phyloP scores from a whole-genome alignment of 164 flowering plant species.

The Kalanchoe fedtschenkoi region DNA sequence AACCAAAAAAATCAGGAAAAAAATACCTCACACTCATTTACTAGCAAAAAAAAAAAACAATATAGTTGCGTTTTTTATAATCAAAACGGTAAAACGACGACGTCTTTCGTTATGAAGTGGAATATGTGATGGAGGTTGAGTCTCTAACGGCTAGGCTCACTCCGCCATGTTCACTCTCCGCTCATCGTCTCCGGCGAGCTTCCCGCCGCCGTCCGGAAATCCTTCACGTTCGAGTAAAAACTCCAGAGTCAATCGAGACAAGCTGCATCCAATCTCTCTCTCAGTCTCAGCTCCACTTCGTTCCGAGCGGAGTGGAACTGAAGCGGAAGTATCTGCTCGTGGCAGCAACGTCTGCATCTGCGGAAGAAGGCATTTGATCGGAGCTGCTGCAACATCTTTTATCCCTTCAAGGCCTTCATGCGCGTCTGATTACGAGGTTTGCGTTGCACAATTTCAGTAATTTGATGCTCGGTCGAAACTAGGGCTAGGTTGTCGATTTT shows the following conservation, averaged over 20 bases:
- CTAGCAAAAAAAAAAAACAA: too few relatives aligned
- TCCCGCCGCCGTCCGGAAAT: background rate
- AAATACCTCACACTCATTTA: too few relatives aligned
- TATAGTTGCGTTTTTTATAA: too few relatives aligned
- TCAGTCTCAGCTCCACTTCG: background rate
- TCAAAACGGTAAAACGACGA: constrained; percentile 1
- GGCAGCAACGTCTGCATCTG: constrained; percentile 21
- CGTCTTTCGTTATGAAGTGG: background rate
- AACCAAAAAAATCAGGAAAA: too few relatives aligned
- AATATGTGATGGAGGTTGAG: background rate
- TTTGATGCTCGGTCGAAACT: constrained; percentile 10
- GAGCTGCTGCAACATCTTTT: constrained; percentile 18
- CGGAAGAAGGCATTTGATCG: constrained; percentile 37
- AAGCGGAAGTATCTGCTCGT: background rate
- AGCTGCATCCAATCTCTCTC: background rate
- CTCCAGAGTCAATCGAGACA: background rate
- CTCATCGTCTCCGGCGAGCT: background rate
- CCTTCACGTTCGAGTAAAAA: background rate
- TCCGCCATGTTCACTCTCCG: background rate
- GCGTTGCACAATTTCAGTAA: background rate
- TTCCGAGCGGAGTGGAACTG: background rate
- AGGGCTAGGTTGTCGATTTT: background rate
- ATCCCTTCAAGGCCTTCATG: constrained; percentile 16
- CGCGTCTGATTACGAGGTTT: background rate
- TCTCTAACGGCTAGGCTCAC: background rate